phyloP scores from a whole-genome alignment of 495 filamentous ascomycete genomes.

The Annulohypoxylon bovei region DNA sequence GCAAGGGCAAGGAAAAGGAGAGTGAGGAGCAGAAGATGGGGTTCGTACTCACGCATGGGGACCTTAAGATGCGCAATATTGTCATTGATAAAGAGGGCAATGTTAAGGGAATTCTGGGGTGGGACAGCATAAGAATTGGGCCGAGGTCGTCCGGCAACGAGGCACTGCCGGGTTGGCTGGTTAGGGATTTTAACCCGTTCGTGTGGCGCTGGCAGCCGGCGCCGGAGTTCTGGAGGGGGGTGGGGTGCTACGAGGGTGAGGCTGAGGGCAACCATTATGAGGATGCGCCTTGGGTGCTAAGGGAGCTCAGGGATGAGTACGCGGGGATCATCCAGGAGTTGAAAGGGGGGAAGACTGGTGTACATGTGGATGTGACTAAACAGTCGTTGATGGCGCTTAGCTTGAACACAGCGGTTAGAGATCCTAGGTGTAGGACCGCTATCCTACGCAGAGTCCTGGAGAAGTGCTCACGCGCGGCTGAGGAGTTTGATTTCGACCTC shows the following conservation, averaged over 20 bases:
- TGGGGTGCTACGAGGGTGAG: not conserved
- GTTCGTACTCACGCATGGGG: conserved; percentile 40
- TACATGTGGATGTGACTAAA: conserved; percentile 27
- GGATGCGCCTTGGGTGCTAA: conserved; percentile 39
- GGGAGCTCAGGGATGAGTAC: conserved; percentile 35
- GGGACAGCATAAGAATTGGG: conserved; percentile 28
- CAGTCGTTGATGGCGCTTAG: conserved; percentile 40
- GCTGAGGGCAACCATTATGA: conserved; percentile 24
- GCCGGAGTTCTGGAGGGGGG: conserved; percentile 21
- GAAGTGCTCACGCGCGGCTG: conserved; percentile 36
- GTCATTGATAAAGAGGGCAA: conserved; percentile 35
- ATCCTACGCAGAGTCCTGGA: conserved; percentile 34
- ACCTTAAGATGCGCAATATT: conserved; percentile 37
- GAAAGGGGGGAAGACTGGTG: conserved; percentile 1
- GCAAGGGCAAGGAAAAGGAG: not conserved
- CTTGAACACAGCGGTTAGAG: conserved; percentile 31
- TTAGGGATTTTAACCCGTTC: conserved; percentile 40
- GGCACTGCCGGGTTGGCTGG: conserved; percentile 37
- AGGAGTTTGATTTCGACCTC: conserved; percentile 31
- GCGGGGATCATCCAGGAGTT: conserved; percentile 14
- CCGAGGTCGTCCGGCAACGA: conserved; percentile 38
- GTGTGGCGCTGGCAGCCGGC: conserved; percentile 32
- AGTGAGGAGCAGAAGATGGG: conserved; percentile 7
- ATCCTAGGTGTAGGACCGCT: conserved; percentile 37
- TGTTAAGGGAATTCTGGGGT: conserved; percentile 38